Percentiles rank a stretch among this genome's conserved stretches.
Evolutionary conservation across 2,329 filamentous ascomycete genomes (phyloP).

Genomic region (Phyllosticta paracitricarpa): DNA sequence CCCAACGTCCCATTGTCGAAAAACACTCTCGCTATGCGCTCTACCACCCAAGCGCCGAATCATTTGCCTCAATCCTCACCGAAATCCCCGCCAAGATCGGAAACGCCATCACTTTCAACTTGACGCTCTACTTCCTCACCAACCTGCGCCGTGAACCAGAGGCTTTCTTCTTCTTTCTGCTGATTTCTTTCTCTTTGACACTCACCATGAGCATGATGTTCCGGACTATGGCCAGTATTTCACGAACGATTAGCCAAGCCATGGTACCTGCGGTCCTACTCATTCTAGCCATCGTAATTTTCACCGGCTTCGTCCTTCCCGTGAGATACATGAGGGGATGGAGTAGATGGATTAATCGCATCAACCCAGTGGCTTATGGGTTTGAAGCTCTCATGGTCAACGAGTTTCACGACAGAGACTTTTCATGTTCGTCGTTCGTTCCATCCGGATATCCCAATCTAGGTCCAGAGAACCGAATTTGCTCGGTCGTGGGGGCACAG

Average conservation of each 20-base stretch:
- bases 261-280: slow-evolving; percentile 47
- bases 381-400: slow-evolving; percentile 78
- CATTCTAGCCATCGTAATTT: slow-evolving; percentile 56
- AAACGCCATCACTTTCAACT: slow-evolving; percentile 69
- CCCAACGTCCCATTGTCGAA: slow-evolving; percentile 84
- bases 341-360: slow-evolving; percentile 75
- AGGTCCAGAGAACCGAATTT: slow-evolving; percentile 25
- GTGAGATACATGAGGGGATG: slow-evolving; percentile 61
- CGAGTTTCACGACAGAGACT: slow-evolving; percentile 57
- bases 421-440: slow-evolving; percentile 38
- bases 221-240: slow-evolving; percentile 67
- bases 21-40: slow-evolving; percentile 81
- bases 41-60: slow-evolving; percentile 83
- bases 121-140: slow-evolving; percentile 79
- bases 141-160: slow-evolving; percentile 64
- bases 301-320: slow-evolving; percentile 55
- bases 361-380: slow-evolving; percentile 69
- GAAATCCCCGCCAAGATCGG: slow-evolving; percentile 74
- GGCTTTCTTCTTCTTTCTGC: slow-evolving; percentile 75
- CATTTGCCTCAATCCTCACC: slow-evolving; percentile 74
- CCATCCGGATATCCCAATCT: slow-evolving; percentile 26
- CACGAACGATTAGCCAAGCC: slow-evolving; percentile 53
- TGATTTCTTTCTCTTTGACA: slow-evolving; percentile 64
- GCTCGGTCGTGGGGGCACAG: slow-evolving; percentile 32
- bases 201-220: slow-evolving; percentile 81